Conservation (phyloP, 129 eudicot genomes). For the Rutidosis leptorrhynchoides region DNA sequence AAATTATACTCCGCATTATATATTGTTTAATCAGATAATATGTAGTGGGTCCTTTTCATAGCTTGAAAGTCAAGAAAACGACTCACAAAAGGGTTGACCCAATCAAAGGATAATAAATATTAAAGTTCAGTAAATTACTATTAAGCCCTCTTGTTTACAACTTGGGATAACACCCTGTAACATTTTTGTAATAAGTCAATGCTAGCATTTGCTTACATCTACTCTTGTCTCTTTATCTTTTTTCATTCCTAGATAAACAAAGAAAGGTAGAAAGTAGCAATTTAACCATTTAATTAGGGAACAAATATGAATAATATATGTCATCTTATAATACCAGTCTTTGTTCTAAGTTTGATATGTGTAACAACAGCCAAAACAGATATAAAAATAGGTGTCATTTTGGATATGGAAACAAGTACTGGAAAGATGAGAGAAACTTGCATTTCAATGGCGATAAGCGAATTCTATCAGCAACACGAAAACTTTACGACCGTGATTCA, state of each 20-base stretch:
- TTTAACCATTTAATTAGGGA: background rate
- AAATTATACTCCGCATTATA: no score
- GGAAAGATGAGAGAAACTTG: constrained; percentile 7
- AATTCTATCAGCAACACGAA: background rate
- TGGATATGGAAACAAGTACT: background rate
- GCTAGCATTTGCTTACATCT: background rate
- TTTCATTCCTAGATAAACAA: background rate
- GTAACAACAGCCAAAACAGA: background rate
- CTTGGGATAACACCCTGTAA: background rate
- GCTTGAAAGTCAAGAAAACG: background rate
- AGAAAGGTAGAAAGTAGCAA: background rate
- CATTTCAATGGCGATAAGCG: background rate
- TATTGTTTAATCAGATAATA: no score
- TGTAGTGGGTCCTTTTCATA: background rate
- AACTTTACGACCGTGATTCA: background rate
- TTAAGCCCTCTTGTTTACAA: background rate
- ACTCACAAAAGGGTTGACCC: background rate
- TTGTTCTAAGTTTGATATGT: background rate
- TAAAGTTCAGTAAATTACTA: background rate
- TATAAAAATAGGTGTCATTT: background rate
- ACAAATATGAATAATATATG: no score
- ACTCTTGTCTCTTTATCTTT: background rate
- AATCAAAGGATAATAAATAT: background rate
- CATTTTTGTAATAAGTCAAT: background rate
- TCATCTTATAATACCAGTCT: background rate